phyloP scores from a whole-genome alignment of 1,139 yeast species.

The Candida sanyaensis region DNA sequence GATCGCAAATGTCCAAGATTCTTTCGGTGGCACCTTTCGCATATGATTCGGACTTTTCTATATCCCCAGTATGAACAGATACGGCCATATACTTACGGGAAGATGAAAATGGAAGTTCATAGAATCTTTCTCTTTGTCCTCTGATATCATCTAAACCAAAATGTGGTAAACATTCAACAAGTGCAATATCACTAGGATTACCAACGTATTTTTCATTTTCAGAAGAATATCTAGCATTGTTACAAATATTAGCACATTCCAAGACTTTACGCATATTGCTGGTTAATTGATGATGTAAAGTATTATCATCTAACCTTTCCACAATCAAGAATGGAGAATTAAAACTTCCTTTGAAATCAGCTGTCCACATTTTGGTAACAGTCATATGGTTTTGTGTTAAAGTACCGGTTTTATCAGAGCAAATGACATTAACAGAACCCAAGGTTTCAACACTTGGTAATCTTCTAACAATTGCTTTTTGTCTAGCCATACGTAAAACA shows the following conservation, averaged over 20 bases:
- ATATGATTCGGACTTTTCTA: constrained; percentile 55
- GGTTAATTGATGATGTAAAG: constrained; percentile 48
- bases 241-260: constrained; percentile 76
- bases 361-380: constrained; percentile 81
- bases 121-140: constrained; percentile 54
- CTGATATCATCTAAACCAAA: constrained; percentile 76
- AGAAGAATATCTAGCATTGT: constrained; percentile 70
- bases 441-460: constrained; percentile 94
- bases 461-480: constrained; percentile 89
- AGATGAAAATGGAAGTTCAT: constrained; percentile 86
- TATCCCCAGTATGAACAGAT: constrained; percentile 58
- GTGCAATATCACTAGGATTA: constrained; percentile 92
- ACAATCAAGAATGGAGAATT: constrained; percentile 49
- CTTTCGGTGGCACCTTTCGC: constrained; percentile 91
- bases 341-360: constrained; percentile 62
- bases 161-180: constrained; percentile 69
- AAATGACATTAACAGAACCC: constrained; percentile 92
- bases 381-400: constrained; percentile 94
- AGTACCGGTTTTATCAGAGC: constrained; percentile 95
- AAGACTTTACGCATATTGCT: constrained; percentile 56
- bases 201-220: constrained; percentile 79
- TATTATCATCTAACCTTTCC: constrained; percentile 43
- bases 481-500: constrained; percentile 90
- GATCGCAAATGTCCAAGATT: constrained; percentile 62
- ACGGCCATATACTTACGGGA: constrained; percentile 89